Evolutionary conservation across 2,329 filamentous ascomycete species (phyloP).

Genomic region (Biscogniauxia marginata): DNA sequence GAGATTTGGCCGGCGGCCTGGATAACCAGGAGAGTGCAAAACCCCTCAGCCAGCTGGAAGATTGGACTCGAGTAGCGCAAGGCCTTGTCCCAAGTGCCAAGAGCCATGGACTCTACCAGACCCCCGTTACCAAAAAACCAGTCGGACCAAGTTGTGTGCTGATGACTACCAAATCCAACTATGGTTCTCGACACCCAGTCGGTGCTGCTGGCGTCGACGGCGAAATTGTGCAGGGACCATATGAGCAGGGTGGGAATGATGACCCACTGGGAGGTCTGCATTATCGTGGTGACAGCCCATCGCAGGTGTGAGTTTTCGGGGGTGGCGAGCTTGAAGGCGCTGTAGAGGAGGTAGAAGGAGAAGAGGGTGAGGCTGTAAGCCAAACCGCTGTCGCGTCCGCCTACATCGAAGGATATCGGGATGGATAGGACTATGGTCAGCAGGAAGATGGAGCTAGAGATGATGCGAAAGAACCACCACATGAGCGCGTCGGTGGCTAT

Average conservation of each 20-base stretch:
- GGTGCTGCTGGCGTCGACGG: constrained; percentile 75
- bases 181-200: constrained; percentile 84
- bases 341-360: constrained; percentile 88
- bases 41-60: constrained; percentile 93
- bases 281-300: constrained; percentile 64
- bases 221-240: constrained; percentile 94
- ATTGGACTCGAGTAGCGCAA: constrained; percentile 88
- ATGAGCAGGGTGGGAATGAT: constrained; percentile 84
- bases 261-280: constrained; percentile 80
- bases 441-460: constrained; percentile 83
- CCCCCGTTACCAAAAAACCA: constrained; percentile 90
- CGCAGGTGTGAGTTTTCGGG: constrained; percentile 76
- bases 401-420: constrained; percentile 96
- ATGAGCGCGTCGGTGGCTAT: constrained; percentile 56
- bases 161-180: constrained; percentile 59
- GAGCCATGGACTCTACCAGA: constrained; percentile 72
- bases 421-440: constrained; percentile 92
- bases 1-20: constrained; percentile 94
- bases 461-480: constrained; percentile 76
- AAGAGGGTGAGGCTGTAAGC: constrained; percentile 90
- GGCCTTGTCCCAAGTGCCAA: constrained; percentile 86
- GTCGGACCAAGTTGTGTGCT: constrained; percentile 67
- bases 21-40: constrained; percentile 93
- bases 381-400: constrained; percentile 88
- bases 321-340: constrained; percentile 73